Evolutionary conservation across 257 asterid species (phyloP).

Genomic region (Solanum stenotomum): DNA sequence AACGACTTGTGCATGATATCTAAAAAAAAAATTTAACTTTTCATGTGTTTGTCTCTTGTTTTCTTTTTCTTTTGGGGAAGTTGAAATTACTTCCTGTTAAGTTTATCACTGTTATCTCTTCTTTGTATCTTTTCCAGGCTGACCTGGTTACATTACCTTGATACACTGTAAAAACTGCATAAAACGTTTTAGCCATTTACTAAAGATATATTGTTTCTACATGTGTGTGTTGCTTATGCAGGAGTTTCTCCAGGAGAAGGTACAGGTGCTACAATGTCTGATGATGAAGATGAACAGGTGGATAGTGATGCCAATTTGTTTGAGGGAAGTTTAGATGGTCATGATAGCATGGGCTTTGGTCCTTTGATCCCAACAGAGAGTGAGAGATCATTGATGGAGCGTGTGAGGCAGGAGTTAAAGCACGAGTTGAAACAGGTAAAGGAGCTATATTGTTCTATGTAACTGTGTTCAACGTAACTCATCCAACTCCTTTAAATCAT

Average conservation of each 20-base stretch:
- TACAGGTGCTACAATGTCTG: conserved; percentile 54
- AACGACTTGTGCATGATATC: not conserved
- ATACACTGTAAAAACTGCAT: not conserved
- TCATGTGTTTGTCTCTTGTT: not conserved
- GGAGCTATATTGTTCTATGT: not conserved
- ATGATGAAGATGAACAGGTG: conserved; percentile 42
- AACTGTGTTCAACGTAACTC: not conserved
- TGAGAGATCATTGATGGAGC: conserved; percentile 53
- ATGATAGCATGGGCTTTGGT: conserved; percentile 41
- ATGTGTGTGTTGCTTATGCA: conserved; percentile 3
- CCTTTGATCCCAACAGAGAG: conserved; percentile 47
- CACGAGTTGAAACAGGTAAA: conserved; percentile 42
- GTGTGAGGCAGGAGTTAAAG: conserved; percentile 55
- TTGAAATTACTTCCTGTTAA: not conserved
- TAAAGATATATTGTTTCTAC: not conserved
- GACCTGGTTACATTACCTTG: not conserved
- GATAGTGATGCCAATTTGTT: conserved; percentile 37
- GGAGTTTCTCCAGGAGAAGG: conserved; percentile 61
- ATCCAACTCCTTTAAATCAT: not conserved
- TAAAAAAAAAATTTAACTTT: not conserved
- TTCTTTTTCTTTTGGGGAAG: not conserved
- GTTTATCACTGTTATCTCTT: not conserved
- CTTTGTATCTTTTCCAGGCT: not conserved
- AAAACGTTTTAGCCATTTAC: no score
- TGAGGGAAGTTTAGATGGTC: conserved; percentile 35